Base-by-base conservation (phyloP, 345 rosid genomes). In the Rhodomyrtus tomentosa region DNA sequence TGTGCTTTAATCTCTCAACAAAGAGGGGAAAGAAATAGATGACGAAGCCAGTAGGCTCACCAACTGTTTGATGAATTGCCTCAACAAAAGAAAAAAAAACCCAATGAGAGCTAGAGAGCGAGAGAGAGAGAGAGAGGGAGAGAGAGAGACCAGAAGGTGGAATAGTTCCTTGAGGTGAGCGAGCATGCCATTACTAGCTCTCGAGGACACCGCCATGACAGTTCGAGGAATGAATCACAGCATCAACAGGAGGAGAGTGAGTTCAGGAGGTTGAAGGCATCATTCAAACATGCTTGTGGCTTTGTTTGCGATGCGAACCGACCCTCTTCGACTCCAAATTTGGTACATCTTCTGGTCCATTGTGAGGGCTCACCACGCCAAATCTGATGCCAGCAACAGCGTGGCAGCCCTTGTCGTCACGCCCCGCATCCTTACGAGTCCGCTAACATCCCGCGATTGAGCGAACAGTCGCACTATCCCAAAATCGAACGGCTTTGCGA, bases 161-260 rank as follows among this genome's bases (percentile, higher is more conserved):
- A 90, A 20, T 22, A 94, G 82, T 49, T 90, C 85, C 83, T 87
- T 89, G 87, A 94, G 87, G 16, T 90, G 92, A 85, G 89, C 83
- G 13, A 85, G 55, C 9, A 87, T 36, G 88, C 81, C 59, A 81
- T 81, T 87, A 83, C 84, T 90, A 62, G 87, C 84, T 72, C 85
- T 90, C 55, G 86, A 32, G 55, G 88, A 81, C 48, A 83, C 79
- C 83, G 91, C 93, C 96, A 91, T 94, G 81, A 73, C 68, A 82
- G 22, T 29, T 4, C 74, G 50, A 51, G 40, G 83, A 32, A 50
- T 48, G 15, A 58, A 80, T 58, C 50, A 45, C 68, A 55, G 82
- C 27, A 42, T 76, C 22, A 55, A 40, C 4, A 5, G 20, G 49
- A 68, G 20, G 51, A 55, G 48, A 48, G 55, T 1, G 32, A 62